These are phyloP conservation scores for Tulasnella sp. DNA, from an alignment of 768 basidiomycete genomes.

Conservation along the genomic window DNA sequence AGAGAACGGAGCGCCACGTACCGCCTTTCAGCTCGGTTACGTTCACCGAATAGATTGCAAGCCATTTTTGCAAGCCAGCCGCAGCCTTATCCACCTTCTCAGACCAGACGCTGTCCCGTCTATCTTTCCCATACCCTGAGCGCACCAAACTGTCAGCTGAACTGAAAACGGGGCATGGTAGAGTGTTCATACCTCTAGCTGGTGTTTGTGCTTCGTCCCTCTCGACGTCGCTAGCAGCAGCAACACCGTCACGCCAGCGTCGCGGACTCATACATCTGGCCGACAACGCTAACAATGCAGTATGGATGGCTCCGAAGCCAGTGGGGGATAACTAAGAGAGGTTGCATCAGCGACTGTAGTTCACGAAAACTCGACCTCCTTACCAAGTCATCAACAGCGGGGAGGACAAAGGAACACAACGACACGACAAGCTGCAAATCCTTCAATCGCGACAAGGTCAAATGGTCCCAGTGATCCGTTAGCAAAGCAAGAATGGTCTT, in stretches of 20 bases:
- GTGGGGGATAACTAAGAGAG: conserved; percentile 45
- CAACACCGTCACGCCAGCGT: conserved; percentile 59
- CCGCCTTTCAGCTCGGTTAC: conserved; percentile 37
- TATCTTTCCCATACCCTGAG: conserved; percentile 30
- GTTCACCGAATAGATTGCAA: conserved; percentile 37
- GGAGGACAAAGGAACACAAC: conserved; percentile 67
- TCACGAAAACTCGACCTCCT: conserved; percentile 41
- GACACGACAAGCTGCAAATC: conserved; percentile 80
- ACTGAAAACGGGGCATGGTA: not conserved
- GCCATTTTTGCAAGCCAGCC: conserved; percentile 37
- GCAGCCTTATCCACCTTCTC: conserved; percentile 37
- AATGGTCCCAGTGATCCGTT: conserved; percentile 67
- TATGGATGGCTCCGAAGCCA: conserved; percentile 85
- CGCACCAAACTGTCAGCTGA: conserved; percentile 25
- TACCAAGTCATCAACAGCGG: conserved; percentile 78
- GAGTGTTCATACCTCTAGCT: conserved; percentile 56
- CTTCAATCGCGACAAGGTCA: conserved; percentile 68
- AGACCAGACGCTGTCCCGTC: conserved; percentile 35
- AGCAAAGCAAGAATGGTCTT: conserved; percentile 83
- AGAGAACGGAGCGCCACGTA: not conserved
- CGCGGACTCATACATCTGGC: conserved; percentile 68
- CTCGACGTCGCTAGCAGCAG: conserved; percentile 70
- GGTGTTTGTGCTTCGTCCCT: conserved; percentile 55
- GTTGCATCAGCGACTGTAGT: conserved; percentile 39
- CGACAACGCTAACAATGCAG: conserved; percentile 73